Evolutionary conservation across 345 rosid species (phyloP).

Genomic region (Nephelium lappaceum): DNA sequence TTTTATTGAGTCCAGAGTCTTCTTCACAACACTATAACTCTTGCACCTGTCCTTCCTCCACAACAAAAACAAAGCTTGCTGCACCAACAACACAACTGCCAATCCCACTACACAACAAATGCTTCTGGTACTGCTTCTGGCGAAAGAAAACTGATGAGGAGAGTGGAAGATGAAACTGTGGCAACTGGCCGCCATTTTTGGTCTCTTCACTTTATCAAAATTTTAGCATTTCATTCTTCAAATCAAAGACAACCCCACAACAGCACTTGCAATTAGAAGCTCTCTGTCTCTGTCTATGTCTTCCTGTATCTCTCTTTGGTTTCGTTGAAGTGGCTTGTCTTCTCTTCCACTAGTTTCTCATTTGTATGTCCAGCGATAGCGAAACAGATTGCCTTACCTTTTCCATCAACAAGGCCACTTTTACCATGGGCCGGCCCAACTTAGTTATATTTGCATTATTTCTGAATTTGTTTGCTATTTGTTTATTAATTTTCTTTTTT

Average conservation of each 20-base stretch:
- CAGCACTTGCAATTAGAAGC: background rate
- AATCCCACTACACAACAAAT: background rate
- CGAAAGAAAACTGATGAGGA: background rate
- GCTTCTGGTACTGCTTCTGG: background rate
- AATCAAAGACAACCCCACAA: background rate
- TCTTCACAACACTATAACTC: constrained; percentile 30
- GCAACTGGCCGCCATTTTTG: constrained; percentile 15
- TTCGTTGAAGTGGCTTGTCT: too few relatives aligned
- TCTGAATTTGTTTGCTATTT: too few relatives aligned
- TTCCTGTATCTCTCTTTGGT: background rate
- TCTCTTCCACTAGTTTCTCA: too few relatives aligned
- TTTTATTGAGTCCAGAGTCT: constrained; percentile 29
- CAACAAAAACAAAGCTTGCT: background rate
- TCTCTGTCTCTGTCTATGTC: background rate
- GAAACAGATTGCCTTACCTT: too few relatives aligned
- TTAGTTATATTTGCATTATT: too few relatives aligned
- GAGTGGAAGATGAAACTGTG: background rate
- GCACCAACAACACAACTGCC: background rate
- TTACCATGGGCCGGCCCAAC: too few relatives aligned
- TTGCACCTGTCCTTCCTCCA: constrained; percentile 5
- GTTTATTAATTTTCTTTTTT: too few relatives aligned
- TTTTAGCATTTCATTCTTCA: constrained; percentile 1
- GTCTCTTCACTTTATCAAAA: background rate
- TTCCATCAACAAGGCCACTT: too few relatives aligned
- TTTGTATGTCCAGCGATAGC: too few relatives aligned